Base-by-base conservation (phyloP, 352 stramenopile species). In the Phytophthora melonis region DNA sequence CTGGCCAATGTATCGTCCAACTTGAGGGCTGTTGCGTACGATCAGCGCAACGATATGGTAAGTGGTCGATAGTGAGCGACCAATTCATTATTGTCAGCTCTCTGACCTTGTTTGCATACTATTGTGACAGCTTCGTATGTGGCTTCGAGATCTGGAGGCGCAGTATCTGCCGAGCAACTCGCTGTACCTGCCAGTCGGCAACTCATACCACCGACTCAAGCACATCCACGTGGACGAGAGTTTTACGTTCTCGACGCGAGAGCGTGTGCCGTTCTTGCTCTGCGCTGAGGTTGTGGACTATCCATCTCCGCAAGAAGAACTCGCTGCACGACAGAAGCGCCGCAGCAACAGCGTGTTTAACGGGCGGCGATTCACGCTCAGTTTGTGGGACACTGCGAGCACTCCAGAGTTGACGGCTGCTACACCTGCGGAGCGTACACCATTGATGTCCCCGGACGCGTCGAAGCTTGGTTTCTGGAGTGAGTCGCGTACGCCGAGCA, bases 211-310 rank as follows among this genome's bases (percentile, higher is more conserved):
- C 49, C 83, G 86, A 5, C 69, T 96, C 36, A 94, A 94, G 71
- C 81, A 80, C 21, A 88, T 96, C 45, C 89, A 94, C 62, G 80
- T 94, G 9, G 78, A 76, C 6, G 89, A 96, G 58, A 93, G 87
- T 65, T 96, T 96, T 73, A 94, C 87, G 0, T 96, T 96, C 58
- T 93, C 86, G 16, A 95, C 89, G 10, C 66, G 89, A 19, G 89
- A 96, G 58, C 87, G 89, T n/a, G 89, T 96, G 7, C 89, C 89
- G 25, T 96, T 84, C 60, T 64, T 96, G 49, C 58, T 94, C 63
- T 96, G 89, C 64, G 79, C 86, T 2, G 89, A 96, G 58, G 84
- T 96, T 8, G 78, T 96, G 16, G 83, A 93, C 63, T 96, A 94
- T 45, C 75, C 83, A 30, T 81, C 70, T 16, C 75, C 75, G 8